Evolutionary conservation across 768 basidiomycete genomes (phyloP), one percentile per base, ranked within the genome.

Genomic region (Xanthoconium purpureum): DNA sequence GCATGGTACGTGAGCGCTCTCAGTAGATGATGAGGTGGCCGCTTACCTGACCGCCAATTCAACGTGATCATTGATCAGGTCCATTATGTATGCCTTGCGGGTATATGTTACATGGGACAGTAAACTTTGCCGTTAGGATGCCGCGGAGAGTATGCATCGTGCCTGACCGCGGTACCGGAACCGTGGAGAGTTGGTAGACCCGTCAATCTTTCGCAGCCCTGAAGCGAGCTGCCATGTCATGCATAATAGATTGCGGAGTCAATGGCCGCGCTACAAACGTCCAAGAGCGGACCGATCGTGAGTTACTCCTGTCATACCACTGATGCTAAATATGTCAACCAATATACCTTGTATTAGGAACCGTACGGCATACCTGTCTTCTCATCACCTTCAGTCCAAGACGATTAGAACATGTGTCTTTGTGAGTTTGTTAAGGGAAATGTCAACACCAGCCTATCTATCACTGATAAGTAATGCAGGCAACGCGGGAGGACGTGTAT

Each of bases 311-410:
- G 64, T 51, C 56, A 58, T 47, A 54, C 43, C 44, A 54, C 37
- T 20, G 37, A 66, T 59, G 45, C 67, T 52, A 58, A 54, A 64
- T 69, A 52, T 6, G 58, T 52, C 2, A 54, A 54, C 56, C 45
- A 36, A 67, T 67, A 69, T 69, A 46, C 24, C 66, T 62, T 53
- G 55, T 69, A 66, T 61, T 61, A 33, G 67, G 36, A 59, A 53
- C 24, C 28, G 28, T 64, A 67, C 66, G 64, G 64, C 66, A 67
- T 61, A 1, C 12, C 8, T 29, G 24, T 48, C 47, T 52, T 67
- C 56, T 59, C 64, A 50, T 40, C 55, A 44, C 37, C 42, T 56
- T 33, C n/a, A 47, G 18, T 42, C 48, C 46, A 53, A 46, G 49
- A 47, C 47, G n/a, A 30, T 62, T 52, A 20, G 54, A 36, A 39